A percentile compares a stretch with the other conserved stretches of the same genome.
Conservation (phyloP, 352 stramenopile genomes). For the Phytophthora niederhauseri region DNA sequence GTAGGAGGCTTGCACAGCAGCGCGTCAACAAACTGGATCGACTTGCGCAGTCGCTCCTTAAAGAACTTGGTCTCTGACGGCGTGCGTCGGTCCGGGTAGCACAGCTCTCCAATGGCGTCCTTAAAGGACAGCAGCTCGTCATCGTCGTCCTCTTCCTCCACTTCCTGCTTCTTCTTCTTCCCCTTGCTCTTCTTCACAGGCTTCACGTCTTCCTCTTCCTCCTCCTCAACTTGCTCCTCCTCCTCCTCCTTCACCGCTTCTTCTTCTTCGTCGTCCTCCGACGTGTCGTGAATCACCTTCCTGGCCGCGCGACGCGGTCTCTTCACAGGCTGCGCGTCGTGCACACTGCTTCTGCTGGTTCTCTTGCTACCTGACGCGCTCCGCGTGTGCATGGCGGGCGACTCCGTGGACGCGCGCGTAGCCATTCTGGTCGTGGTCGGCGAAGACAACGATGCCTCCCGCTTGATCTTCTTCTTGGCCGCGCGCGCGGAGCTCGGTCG, state of each 20-base stretch:
- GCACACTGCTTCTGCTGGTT: constrained; percentile 9
- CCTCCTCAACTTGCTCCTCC: constrained; percentile 19
- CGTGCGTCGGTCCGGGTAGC: constrained; percentile 61
- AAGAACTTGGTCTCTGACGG: constrained; percentile 66
- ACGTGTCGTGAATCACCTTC: constrained; percentile 28
- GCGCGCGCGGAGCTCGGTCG: neutral
- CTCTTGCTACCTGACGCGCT: constrained; percentile 24
- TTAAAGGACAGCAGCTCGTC: constrained; percentile 59
- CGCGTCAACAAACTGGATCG: constrained; percentile 74
- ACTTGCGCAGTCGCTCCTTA: constrained; percentile 67
- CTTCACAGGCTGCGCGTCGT: constrained; percentile 28
- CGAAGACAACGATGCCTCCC: constrained; percentile 3
- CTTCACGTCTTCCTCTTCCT: constrained; percentile 22
- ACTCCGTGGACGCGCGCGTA: constrained; percentile 21
- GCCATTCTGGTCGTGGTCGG: neutral
- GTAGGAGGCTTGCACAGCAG: constrained; percentile 61
- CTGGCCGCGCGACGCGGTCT: constrained; percentile 30
- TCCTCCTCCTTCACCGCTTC: neutral
- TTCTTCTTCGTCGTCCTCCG: constrained; percentile 16
- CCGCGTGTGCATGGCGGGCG: constrained; percentile 25
- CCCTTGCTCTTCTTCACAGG: constrained; percentile 1
- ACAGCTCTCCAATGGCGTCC: constrained; percentile 70
- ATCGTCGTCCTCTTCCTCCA: constrained; percentile 49
- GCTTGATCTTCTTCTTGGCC: constrained; percentile 28
- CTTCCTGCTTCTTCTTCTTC: constrained; percentile 2